phyloP scores from a whole-genome alignment of 1,139 yeast species.

The Protomyces pachydermus region DNA sequence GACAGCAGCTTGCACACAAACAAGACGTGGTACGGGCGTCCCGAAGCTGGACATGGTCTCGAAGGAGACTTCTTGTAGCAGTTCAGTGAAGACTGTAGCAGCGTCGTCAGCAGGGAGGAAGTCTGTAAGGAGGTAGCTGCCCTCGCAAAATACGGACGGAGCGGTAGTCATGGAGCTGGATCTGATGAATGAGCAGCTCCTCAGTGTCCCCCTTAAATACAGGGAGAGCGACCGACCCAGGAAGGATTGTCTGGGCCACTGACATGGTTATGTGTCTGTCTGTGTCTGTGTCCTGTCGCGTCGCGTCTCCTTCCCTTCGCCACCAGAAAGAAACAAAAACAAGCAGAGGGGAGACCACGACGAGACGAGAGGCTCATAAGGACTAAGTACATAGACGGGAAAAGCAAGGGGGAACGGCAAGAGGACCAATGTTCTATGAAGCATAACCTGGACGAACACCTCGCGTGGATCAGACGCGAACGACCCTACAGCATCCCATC shows the following conservation, averaged over 20 bases:
- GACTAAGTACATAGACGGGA: neutral
- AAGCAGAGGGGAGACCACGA: neutral
- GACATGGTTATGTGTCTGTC: too few relatives aligned
- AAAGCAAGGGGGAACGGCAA: neutral
- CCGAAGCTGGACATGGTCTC: slow-evolving; percentile 31
- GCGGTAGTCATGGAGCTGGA: neutral
- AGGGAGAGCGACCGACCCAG: too few relatives aligned
- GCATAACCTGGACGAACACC: slow-evolving; percentile 13
- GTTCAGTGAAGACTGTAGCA: neutral
- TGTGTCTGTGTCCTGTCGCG: neutral
- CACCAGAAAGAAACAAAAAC: neutral
- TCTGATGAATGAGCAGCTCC: neutral
- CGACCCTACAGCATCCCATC: slow-evolving; percentile 1
- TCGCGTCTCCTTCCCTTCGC: neutral
- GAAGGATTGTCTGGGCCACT: neutral
- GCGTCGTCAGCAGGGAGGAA: neutral
- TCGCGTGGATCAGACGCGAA: slow-evolving; percentile 9
- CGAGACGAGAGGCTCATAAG: neutral
- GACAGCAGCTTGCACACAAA: slow-evolving; percentile 32
- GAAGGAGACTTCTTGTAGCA: slow-evolving; percentile 28
- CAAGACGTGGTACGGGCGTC: slow-evolving; percentile 33
- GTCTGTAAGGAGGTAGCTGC: neutral
- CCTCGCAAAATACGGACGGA: neutral
- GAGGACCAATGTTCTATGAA: neutral
- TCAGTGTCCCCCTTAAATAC: neutral